Percentiles rank a stretch among this genome's conserved stretches.
These are phyloP conservation scores for Nicotiana attenuata DNA, from an alignment of 257 asterid species.

Conservation along the genomic window DNA sequence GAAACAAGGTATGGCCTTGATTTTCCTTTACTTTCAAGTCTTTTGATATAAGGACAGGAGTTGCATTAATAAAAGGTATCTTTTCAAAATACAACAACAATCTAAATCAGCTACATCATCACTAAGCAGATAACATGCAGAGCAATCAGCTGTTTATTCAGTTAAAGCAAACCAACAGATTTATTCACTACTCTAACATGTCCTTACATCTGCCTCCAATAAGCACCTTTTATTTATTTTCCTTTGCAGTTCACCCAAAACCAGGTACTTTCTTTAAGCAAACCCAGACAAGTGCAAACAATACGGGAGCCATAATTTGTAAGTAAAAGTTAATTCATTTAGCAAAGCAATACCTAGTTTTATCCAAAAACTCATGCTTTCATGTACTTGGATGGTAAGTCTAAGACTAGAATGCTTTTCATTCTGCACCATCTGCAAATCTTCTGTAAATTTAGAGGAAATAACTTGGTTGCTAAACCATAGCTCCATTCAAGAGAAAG, in stretches of 20 bases:
- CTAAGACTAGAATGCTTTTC: not conserved
- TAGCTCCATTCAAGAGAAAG: not conserved
- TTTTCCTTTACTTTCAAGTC: not conserved
- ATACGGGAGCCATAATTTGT: not conserved
- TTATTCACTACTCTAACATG: constrained; percentile 1
- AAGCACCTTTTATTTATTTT: not conserved
- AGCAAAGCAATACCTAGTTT: not conserved
- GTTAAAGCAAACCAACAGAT: not conserved
- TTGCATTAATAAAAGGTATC: not conserved
- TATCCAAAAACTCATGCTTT: not conserved
- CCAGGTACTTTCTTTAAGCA: not conserved
- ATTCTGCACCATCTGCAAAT: constrained; percentile 1
- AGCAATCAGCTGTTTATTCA: not conserved
- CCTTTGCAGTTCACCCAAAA: not conserved
- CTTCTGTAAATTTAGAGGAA: not conserved
- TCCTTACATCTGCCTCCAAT: not conserved
- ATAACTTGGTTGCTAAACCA: not conserved
- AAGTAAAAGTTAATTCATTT: not conserved
- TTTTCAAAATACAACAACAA: not conserved
- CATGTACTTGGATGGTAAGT: not conserved
- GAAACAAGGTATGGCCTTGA: not conserved
- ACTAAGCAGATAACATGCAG: not conserved
- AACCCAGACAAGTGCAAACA: not conserved
- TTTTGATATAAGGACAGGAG: not conserved
- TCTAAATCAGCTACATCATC: not conserved